Percentiles rank a stretch among this genome's conserved stretches.
Evolutionary conservation across 2,329 filamentous ascomycete species (phyloP).

Genomic region (Paecilomyces formosus): DNA sequence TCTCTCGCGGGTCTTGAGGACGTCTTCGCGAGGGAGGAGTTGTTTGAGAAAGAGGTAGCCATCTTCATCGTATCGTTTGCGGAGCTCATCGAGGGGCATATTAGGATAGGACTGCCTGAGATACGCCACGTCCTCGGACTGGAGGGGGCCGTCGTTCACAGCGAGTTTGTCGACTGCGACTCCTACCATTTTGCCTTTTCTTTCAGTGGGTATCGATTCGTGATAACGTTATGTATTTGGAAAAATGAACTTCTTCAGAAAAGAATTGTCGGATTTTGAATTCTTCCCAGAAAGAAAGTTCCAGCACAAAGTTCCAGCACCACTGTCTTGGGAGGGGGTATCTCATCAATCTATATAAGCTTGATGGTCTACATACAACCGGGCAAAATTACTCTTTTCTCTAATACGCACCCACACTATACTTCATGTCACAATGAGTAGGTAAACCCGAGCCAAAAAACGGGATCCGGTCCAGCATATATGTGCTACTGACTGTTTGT

Average conservation of each 20-base stretch:
- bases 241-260: no score
- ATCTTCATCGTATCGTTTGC: slow-evolving; percentile 40
- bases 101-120: slow-evolving; percentile 37
- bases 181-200: slow-evolving; percentile 12
- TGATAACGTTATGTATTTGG: no score
- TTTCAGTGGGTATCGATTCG: neutral
- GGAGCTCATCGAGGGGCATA: slow-evolving; percentile 42
- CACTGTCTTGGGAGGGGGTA: no score
- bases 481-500: no score
- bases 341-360: neutral
- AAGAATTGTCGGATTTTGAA: no score
- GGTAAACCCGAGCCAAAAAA: neutral
- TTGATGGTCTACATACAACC: neutral
- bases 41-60: slow-evolving; percentile 52
- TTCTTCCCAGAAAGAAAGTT: no score
- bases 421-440: neutral
- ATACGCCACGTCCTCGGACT: slow-evolving; percentile 35
- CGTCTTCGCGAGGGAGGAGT: slow-evolving; percentile 46
- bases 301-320: no score
- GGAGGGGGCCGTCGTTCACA: slow-evolving; percentile 42
- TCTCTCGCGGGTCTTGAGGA: slow-evolving; percentile 43
- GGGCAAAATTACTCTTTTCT: neutral
- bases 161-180: slow-evolving; percentile 20
- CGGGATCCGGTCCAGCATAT: no score
- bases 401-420: neutral